Base-by-base conservation (phyloP, 2,329 filamentous ascomycete genomes). In the Sphaceloma murrayae region DNA sequence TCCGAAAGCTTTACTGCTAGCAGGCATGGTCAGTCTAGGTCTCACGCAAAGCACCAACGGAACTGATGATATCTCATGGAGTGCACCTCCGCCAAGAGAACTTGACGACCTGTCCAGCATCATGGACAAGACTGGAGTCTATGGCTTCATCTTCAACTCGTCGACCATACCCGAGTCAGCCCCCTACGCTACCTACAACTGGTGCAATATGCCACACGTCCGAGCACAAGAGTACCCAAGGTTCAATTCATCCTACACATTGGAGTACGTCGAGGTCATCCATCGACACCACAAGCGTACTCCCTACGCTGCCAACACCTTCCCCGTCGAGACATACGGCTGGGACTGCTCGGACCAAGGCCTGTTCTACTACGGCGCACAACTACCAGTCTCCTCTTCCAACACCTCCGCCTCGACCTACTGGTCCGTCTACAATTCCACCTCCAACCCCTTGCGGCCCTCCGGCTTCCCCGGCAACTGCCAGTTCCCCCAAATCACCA, bases 141-240 rank as follows among this genome's bases (percentile, higher is more conserved):
- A 85, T 58, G 83, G 81, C 2, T 88, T 86, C 58, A 70, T 84
- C 13, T 91, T 80, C 63, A 78, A 85, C 55, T 71, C 73, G 24
- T 85, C 81, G 1, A 52, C 64, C 1, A 73, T 74, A 0, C 75
- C 82, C 0, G 63, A 69, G 44, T 56, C 57, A 5, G 56, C 62
- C 1, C 53, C 67, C 27, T 80, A 83, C 61, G 75, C 77, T 29
- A 70, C 65, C 1, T 88, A 88, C 62, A 86, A 89, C 60, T 89
- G 71, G 70, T 91, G 85, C 62, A 88, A 91, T 56, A 91, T 91
- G 83, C 85, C 85, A 1, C 85, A 89, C 63, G 80, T 84, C n/a
- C 72, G 83, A 22, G 64, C 60, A 16, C 61, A 62, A 10, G 81
- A 85, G 54, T 91, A 91, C 56, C 60, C 69, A 10, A 51, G 45